phyloP scores from a whole-genome alignment of 768 basidiomycete genomes.

The Infundibulicybe gibba region DNA sequence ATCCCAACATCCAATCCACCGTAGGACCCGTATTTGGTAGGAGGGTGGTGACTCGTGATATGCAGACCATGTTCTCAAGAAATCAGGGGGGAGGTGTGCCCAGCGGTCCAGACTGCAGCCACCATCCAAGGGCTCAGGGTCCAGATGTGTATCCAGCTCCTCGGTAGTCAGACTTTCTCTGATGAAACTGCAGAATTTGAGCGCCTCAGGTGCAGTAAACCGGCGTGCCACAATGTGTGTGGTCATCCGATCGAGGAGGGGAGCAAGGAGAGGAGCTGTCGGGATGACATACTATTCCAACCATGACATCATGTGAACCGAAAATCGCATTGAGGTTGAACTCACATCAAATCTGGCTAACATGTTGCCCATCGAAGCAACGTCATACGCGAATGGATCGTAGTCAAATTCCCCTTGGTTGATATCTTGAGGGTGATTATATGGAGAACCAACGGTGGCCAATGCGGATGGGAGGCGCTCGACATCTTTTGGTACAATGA shows the following conservation, averaged over 20 bases:
- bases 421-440: not conserved
- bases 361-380: not conserved
- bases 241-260: constrained; percentile 2
- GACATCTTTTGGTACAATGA: not conserved
- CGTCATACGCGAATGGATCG: not conserved
- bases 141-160: not conserved
- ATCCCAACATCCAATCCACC: not conserved
- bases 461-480: not conserved
- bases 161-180: not conserved
- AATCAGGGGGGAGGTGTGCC: constrained; percentile 1
- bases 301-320: not conserved
- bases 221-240: not conserved
- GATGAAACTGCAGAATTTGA: constrained; percentile 1
- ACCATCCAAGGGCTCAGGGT: not conserved
- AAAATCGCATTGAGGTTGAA: not conserved
- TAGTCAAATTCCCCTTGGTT: not conserved
- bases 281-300: not conserved
- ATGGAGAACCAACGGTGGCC: not conserved
- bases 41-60: constrained; percentile 1
- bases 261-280: constrained; percentile 1
- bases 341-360: not conserved
- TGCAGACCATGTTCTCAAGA: not conserved
- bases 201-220: constrained; percentile 1
- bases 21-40: not conserved
- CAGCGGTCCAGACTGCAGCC: not conserved